A percentile compares a stretch with the other conserved stretches of the same genome.
Conservation (phyloP, 257 asterid genomes). For the Lantana camara region DNA sequence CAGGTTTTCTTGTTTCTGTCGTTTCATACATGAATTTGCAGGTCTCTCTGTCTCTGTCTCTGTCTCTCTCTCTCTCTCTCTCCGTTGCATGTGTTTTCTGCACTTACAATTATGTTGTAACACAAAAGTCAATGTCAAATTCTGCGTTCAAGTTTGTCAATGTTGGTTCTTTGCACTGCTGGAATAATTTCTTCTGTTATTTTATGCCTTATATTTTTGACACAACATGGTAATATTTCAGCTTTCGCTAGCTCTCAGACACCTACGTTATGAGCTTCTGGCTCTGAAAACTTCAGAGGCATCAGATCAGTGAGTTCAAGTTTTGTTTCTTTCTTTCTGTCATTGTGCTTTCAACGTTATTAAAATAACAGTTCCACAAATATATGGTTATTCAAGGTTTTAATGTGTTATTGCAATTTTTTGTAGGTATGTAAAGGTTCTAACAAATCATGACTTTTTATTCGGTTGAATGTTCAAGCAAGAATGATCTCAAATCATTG, state of each 20-base stretch:
- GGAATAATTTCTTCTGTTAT: too few relatives aligned
- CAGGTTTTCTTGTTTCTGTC: too few relatives aligned
- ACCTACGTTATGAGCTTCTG: conserved; percentile 73
- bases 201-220: too few relatives aligned
- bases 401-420: conserved; percentile 25
- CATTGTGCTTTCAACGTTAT: background rate
- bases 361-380: conserved; percentile 18
- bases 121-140: too few relatives aligned
- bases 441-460: conserved; percentile 71
- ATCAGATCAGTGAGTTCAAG: conserved; percentile 64
- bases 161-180: too few relatives aligned
- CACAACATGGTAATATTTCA: too few relatives aligned
- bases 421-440: conserved; percentile 64
- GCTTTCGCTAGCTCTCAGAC: conserved; percentile 97
- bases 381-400: conserved; percentile 29
- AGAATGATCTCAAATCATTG: conserved; percentile 69
- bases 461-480: conserved; percentile 72
- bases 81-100: too few relatives aligned
- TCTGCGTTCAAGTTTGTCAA: too few relatives aligned
- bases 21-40: too few relatives aligned
- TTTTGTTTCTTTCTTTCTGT: conserved; percentile 8
- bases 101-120: too few relatives aligned
- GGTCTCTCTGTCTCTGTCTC: too few relatives aligned
- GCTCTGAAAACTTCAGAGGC: conserved; percentile 63
- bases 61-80: too few relatives aligned